Conservation (phyloP, 2,329 filamentous ascomycete species). For the Xylaria sp. region DNA sequence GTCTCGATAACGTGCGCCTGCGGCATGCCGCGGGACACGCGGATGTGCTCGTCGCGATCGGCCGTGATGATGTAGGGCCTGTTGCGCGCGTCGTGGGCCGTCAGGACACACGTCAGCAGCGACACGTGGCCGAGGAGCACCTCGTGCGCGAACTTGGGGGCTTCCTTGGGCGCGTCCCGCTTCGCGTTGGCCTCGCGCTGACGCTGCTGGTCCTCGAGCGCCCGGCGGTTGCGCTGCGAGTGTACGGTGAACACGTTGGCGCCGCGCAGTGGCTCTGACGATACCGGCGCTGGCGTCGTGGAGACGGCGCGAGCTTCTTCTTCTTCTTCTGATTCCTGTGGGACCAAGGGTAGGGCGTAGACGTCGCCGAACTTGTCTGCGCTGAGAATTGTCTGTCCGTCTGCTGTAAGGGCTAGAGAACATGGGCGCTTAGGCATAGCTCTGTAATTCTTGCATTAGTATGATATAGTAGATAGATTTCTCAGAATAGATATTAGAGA, state of each 20-base stretch:
- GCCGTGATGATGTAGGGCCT: conserved; percentile 65
- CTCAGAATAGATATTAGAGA: background rate
- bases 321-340: conserved; percentile 10
- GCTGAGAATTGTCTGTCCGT: conserved; percentile 78
- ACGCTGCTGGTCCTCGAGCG: conserved; percentile 68
- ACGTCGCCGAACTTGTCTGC: conserved; percentile 98
- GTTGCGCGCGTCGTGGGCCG: conserved; percentile 56
- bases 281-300: conserved; percentile 34
- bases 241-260: conserved; percentile 72
- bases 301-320: conserved; percentile 17
- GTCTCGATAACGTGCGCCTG: conserved; percentile 89
- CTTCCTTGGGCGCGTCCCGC: conserved; percentile 50
- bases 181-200: conserved; percentile 39
- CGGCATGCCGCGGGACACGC: conserved; percentile 81
- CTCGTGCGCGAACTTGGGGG: conserved; percentile 74
- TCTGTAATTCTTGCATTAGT: conserved; percentile 59
- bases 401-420: conserved; percentile 75
- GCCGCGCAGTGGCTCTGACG: conserved; percentile 48
- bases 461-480: conserved; percentile 1
- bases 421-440: conserved; percentile 91
- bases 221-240: conserved; percentile 70
- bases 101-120: conserved; percentile 82
- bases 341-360: conserved; percentile 82
- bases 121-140: conserved; percentile 93
- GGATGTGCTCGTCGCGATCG: conserved; percentile 79